Conservation (phyloP, 257 asterid genomes). For the Pogostemon cablin region DNA sequence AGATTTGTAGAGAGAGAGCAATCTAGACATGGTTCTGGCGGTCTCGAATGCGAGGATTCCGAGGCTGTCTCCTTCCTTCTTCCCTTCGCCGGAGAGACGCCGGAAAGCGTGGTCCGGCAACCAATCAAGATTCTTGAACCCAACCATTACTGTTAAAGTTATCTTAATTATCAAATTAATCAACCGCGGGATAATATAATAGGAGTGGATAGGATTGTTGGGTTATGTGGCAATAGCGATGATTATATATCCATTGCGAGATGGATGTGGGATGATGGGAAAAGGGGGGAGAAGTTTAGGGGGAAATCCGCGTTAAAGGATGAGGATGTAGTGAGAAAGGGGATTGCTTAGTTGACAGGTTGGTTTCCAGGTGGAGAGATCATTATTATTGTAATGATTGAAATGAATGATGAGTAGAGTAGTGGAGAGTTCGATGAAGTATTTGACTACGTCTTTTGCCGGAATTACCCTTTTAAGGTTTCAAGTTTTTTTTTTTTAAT, state of each 20-base stretch:
- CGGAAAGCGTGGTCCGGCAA: slow-evolving; percentile 44
- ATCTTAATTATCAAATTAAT: not conserved
- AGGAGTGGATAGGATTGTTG: not conserved
- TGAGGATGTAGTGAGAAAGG: slow-evolving; percentile 18
- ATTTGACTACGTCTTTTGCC: slow-evolving; percentile 40
- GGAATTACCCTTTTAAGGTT: not conserved
- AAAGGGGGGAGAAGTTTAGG: not conserved
- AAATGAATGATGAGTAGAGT: not conserved
- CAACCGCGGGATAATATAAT: not conserved
- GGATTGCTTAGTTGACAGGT: slow-evolving; percentile 25
- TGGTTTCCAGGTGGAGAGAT: not conserved
- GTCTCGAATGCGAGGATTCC: slow-evolving; percentile 82
- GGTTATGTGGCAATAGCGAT: not conserved
- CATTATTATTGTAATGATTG: not conserved
- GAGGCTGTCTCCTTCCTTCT: slow-evolving; percentile 36
- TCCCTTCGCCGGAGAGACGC: slow-evolving; percentile 21
- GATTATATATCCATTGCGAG: not conserved
- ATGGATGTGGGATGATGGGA: not conserved
- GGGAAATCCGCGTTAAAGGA: slow-evolving; percentile 26
- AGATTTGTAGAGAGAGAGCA: slow-evolving; percentile 69
- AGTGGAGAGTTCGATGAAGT: slow-evolving; percentile 33
- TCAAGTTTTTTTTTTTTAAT: too few relatives aligned
- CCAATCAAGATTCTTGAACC: slow-evolving; percentile 48
- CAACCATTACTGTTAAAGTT: slow-evolving; percentile 41
- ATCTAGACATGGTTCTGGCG: slow-evolving; percentile 65